Evolutionary conservation across 2,329 filamentous ascomycete species (phyloP).

Genomic region (Coleophoma cylindrospora): DNA sequence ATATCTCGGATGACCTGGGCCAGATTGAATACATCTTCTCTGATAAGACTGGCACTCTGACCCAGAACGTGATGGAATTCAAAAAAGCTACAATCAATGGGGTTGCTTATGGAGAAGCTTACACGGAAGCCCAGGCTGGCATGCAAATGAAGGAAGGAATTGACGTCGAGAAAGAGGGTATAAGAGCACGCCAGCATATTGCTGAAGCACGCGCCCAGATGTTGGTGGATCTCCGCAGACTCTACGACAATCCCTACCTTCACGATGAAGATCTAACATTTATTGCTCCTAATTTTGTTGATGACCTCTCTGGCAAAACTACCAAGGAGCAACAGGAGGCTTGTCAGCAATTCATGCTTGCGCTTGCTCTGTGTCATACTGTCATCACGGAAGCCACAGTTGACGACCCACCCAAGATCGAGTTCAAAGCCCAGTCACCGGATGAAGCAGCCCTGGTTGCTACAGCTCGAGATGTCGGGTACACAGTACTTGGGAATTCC

Average conservation of each 20-base stretch:
- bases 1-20: slow-evolving; percentile 95
- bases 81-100: slow-evolving; percentile 97
- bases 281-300: slow-evolving; percentile 82
- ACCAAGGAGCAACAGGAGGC: slow-evolving; percentile 72
- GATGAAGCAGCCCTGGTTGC: slow-evolving; percentile 93
- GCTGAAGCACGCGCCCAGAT: slow-evolving; percentile 70
- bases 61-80: slow-evolving; percentile 96
- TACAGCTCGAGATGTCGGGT: slow-evolving; percentile 91
- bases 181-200: slow-evolving; percentile 70
- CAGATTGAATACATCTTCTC: slow-evolving; percentile 99
- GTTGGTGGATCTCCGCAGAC: slow-evolving; percentile 64
- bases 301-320: slow-evolving; percentile 73
- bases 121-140: slow-evolving; percentile 92
- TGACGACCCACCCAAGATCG: slow-evolving; percentile 84
- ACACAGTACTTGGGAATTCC: slow-evolving; percentile 79
- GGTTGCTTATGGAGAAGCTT: slow-evolving; percentile 93
- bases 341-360: slow-evolving; percentile 89
- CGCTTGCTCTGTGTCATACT: slow-evolving; percentile 90
- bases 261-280: slow-evolving; percentile 89
- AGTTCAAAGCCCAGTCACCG: slow-evolving; percentile 95
- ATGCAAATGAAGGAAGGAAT: slow-evolving; percentile 91
- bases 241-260: slow-evolving; percentile 87
- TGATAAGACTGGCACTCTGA: slow-evolving; percentile 85
- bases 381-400: slow-evolving; percentile 88
- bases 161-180: slow-evolving; percentile 76